These are phyloP conservation scores for Sungouiozyma ichnusensis DNA, from an alignment of 805 yeast genomes.

Conservation along the genomic window DNA sequence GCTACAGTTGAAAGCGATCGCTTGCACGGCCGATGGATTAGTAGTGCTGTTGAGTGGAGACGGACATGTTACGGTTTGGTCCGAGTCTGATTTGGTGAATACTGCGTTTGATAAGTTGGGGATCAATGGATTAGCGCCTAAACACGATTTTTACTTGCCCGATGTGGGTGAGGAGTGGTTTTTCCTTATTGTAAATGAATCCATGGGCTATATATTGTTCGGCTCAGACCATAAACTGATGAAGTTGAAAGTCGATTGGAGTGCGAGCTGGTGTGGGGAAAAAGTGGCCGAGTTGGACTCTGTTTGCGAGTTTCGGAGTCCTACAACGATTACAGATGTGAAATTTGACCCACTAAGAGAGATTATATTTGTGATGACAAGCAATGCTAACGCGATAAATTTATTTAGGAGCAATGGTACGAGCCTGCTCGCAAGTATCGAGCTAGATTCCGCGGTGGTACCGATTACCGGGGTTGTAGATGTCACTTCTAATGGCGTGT, in stretches of 20 bases:
- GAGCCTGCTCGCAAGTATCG: conserved; percentile 10
- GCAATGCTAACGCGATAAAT: conserved; percentile 14
- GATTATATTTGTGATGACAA: conserved; percentile 16
- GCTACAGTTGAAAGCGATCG: neutral
- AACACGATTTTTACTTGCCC: conserved; percentile 1
- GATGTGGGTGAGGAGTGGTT: conserved; percentile 8
- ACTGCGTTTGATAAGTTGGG: conserved; percentile 22
- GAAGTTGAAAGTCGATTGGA: conserved; percentile 11
- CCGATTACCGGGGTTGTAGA: conserved; percentile 24
- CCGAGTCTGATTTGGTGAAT: conserved; percentile 15
- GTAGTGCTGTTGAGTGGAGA: conserved; percentile 13
- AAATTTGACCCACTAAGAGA: conserved; percentile 12
- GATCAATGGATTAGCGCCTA: conserved; percentile 9
- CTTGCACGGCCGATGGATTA: conserved; percentile 7
- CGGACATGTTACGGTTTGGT: conserved; percentile 23
- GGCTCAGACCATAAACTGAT: conserved; percentile 18
- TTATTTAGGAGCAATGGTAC: conserved; percentile 11
- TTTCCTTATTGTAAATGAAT: conserved; percentile 10
- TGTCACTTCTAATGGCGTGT: conserved; percentile 16
- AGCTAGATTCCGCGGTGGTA: conserved; percentile 8
- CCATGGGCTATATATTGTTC: conserved; percentile 5
- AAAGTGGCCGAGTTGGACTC: conserved; percentile 9
- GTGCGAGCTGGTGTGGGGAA: conserved; percentile 3
- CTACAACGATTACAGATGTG: conserved; percentile 22
- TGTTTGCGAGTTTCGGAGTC: conserved; percentile 2